Evolutionary conservation across 2,329 filamentous ascomycete species (phyloP).

Genomic region (Exophiala sideris): DNA sequence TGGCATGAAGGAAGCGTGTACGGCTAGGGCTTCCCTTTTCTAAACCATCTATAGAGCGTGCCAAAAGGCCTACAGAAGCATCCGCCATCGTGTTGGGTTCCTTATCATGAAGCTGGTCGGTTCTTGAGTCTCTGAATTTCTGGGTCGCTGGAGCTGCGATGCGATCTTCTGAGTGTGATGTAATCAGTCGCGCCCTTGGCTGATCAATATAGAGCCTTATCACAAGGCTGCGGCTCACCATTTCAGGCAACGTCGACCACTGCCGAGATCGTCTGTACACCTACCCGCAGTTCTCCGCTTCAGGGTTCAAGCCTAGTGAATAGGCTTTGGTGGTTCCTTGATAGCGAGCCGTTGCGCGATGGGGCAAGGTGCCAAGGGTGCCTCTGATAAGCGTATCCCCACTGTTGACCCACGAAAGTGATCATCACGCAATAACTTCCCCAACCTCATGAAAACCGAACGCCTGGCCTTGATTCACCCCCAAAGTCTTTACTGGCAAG

Average conservation of each 20-base stretch:
- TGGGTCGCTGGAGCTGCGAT: not conserved
- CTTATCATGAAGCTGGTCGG: no score
- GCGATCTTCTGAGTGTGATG: not conserved
- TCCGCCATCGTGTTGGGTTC: no score
- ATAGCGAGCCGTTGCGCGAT: not conserved
- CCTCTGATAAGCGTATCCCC: not conserved
- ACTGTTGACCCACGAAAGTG: not conserved
- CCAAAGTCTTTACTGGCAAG: not conserved
- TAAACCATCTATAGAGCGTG: no score
- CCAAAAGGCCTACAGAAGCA: no score
- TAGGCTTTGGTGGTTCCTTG: not conserved
- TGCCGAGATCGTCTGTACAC: not conserved
- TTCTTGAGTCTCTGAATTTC: not conserved
- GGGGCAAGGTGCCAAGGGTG: not conserved
- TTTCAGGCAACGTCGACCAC: not conserved
- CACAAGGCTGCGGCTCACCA: not conserved
- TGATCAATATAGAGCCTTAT: not conserved
- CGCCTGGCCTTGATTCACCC: not conserved
- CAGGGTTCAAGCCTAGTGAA: not conserved
- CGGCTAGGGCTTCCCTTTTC: not conserved
- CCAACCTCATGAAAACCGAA: not conserved
- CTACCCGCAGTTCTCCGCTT: not conserved
- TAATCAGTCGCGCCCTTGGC: not conserved
- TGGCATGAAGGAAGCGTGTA: not conserved
- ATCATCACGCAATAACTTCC: not conserved